Evolutionary conservation across 2,329 filamentous ascomycete genomes (phyloP), one percentile per base, ranked within the genome.

Genomic region (Fusarium concolor): DNA sequence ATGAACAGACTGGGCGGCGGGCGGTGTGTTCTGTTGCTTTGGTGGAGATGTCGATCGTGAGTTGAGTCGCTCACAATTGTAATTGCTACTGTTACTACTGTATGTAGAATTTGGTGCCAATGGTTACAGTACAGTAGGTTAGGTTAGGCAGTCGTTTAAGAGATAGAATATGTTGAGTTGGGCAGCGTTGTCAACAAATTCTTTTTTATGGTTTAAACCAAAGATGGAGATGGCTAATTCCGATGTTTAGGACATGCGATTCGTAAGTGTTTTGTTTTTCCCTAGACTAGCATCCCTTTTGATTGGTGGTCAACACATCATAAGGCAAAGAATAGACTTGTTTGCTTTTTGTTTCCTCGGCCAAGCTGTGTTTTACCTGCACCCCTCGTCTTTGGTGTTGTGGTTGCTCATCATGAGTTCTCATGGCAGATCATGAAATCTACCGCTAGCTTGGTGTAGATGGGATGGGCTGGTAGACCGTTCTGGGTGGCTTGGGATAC

Each of bases 361-460:
- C 28, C 43, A 41, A 51, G 50, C 35, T 46, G 42, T 29, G 51
- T 29, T 26, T 26, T 26, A 26, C 3, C 7, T 29, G 24, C 51
- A 57, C 62, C 38, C 50, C 55, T 33, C 12, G 22, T 50, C 18
- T 64, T 42, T 20, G 29, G 26, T 26, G 24, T 37, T 45, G n/a
- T 39, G 28, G 22, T 35, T 41, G 43, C 24, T 18, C 65, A 69
- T 68, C 65, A 68, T 68, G 65, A 68, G 51, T 67, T 57, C 66
- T 69, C 49, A 53, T 39, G 26, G 51, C 47, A 49, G 62, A 68
- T 68, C 66, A 68, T 68, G 66, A 60, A 68, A 55, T 66, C 61
- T 52, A 12, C 26, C 45, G 41, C 55, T 67, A 65, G 54, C 59
- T 62, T 26, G 26, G 26, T 26, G 5, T 4, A 26, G 26, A 26